Conservation (phyloP, 805 yeast genomes). For the Wickerhamomyces canadensis region DNA sequence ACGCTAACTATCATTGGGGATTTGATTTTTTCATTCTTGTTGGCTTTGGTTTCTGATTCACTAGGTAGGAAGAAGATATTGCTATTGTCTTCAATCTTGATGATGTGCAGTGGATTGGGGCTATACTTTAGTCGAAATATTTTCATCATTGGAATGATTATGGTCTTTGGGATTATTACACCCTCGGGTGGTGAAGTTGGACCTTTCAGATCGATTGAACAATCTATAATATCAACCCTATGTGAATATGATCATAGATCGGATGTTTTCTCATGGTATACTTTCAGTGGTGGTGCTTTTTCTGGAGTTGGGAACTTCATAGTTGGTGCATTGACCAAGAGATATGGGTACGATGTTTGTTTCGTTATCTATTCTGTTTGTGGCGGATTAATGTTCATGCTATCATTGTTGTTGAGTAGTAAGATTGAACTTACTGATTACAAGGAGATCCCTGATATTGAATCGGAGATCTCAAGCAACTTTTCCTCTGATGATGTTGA, state of each 20-base stretch:
- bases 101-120: conserved; percentile 38
- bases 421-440: conserved; percentile 12
- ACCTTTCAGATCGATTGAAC: conserved; percentile 54
- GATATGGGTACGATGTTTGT: conserved; percentile 7
- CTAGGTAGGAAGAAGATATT: conserved; percentile 40
- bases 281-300: conserved; percentile 42
- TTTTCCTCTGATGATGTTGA: no score
- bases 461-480: conserved; percentile 2
- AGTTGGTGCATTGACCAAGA: conserved; percentile 30
- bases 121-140: conserved; percentile 32
- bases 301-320: conserved; percentile 41
- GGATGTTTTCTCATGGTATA: conserved; percentile 55
- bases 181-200: conserved; percentile 59
- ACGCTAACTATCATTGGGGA: conserved; percentile 47
- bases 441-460: conserved; percentile 3
- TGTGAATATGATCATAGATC: conserved; percentile 36
- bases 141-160: conserved; percentile 30
- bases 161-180: conserved; percentile 47
- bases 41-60: conserved; percentile 41
- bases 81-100: conserved; percentile 33
- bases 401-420: conserved; percentile 6
- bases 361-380: conserved; percentile 10
- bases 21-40: conserved; percentile 38
- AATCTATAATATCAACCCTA: conserved; percentile 44
- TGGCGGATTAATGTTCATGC: conserved; percentile 3